Evolutionary conservation across 2,329 filamentous ascomycete species (phyloP).

Genomic region (Aspergillus fumigatiaffinis): DNA sequence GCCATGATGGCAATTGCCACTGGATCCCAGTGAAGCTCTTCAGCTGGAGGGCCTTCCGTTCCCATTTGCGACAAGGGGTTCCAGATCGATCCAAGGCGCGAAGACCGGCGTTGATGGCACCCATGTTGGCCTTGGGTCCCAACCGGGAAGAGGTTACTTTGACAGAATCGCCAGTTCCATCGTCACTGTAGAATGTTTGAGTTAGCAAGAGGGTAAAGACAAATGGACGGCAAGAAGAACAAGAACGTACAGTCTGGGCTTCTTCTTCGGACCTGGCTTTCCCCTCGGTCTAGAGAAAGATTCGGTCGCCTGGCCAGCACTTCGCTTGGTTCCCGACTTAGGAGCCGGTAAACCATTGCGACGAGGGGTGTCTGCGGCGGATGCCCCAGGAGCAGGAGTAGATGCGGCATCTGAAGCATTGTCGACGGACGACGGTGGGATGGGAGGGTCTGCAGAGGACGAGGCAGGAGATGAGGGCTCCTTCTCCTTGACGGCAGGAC

Average conservation of each 20-base stretch:
- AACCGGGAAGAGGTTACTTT: constrained; percentile 57
- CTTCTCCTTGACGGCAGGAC: constrained; percentile 21
- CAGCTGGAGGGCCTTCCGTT: constrained; percentile 73
- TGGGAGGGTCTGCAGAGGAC: constrained; percentile 29
- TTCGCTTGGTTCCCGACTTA: constrained; percentile 61
- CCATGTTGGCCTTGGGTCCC: constrained; percentile 92
- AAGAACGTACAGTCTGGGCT: constrained; percentile 76
- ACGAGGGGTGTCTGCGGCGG: constrained; percentile 52
- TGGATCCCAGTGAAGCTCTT: constrained; percentile 88
- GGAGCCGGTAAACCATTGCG: constrained; percentile 73
- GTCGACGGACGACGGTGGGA: constrained; percentile 38
- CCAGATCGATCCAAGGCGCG: constrained; percentile 90
- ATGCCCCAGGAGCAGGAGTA: constrained; percentile 38
- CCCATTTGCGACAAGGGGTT: constrained; percentile 89
- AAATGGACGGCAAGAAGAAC: background rate
- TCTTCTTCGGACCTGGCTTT: constrained; percentile 96
- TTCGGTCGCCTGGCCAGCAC: constrained; percentile 53
- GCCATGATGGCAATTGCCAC: constrained; percentile 83
- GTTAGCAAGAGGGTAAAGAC: constrained; percentile 1
- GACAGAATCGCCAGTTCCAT: constrained; percentile 45
- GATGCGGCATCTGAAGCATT: constrained; percentile 39
- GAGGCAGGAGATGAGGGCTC: constrained; percentile 36
- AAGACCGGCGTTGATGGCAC: constrained; percentile 93
- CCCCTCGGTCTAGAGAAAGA: constrained; percentile 66
- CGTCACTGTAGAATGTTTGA: constrained; percentile 39